These are phyloP conservation scores for Fusarium azukiicola DNA, from an alignment of 2,329 filamentous ascomycete genomes.

Conservation along the genomic window DNA sequence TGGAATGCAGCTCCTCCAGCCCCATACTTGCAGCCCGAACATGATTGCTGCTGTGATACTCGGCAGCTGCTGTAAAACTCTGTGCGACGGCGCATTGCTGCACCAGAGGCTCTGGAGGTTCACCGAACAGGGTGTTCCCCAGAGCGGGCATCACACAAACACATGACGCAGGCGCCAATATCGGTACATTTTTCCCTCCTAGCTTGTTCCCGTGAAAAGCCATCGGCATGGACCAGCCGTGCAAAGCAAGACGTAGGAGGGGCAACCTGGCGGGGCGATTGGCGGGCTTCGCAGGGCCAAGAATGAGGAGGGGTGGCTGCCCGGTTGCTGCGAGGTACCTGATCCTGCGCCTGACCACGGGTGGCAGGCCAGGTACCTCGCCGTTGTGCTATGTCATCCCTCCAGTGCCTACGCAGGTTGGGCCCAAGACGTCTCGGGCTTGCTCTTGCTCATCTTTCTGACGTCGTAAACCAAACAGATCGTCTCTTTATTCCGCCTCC, in stretches of 20 bases:
- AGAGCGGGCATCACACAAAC: constrained; percentile 35
- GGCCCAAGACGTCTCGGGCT: constrained; percentile 48
- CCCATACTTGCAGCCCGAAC: neutral
- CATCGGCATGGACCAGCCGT: constrained; percentile 39
- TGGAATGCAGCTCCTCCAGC: constrained; percentile 1
- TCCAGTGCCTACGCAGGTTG: constrained; percentile 40
- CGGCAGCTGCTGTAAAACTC: constrained; percentile 28
- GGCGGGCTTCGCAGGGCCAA: constrained; percentile 26
- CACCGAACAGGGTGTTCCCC: constrained; percentile 32
- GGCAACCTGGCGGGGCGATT: constrained; percentile 54
- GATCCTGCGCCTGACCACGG: neutral
- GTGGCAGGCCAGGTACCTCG: constrained; percentile 31
- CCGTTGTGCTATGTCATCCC: constrained; percentile 51
- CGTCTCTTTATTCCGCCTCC: constrained; percentile 40
- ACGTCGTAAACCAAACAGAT: constrained; percentile 48
- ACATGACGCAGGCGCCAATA: constrained; percentile 25
- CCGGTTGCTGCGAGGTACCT: constrained; percentile 42
- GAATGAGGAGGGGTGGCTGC: constrained; percentile 42
- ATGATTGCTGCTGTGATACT: constrained; percentile 32
- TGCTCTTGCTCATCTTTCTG: constrained; percentile 47
- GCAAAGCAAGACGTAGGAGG: constrained; percentile 52
- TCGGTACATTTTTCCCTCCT: constrained; percentile 43
- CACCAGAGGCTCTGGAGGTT: constrained; percentile 31
- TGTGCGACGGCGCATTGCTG: constrained; percentile 35
- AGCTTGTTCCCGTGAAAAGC: constrained; percentile 25